Base-by-base conservation (phyloP, 768 basidiomycete species). In the Pisolithus microcarpus region DNA sequence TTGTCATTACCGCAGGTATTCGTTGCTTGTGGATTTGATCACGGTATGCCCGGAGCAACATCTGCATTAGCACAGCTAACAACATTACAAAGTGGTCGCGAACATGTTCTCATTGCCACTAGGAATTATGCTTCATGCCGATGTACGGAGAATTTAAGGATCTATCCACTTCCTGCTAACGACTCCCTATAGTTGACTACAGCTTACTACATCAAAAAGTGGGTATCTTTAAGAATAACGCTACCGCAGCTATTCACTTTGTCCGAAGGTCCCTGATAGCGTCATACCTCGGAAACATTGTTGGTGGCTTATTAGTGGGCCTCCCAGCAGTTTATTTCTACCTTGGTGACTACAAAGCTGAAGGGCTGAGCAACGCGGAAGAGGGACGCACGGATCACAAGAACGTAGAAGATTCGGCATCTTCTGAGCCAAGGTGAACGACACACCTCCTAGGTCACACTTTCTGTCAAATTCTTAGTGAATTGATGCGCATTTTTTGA, bases 81-180 rank as follows among this genome's bases (percentile, higher is more conserved):
- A 7, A 30, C 49, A 45, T 28, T 30, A 34, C 42, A 15, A 43
- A 84, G 83, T 85, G 9, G 68, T 85, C 24, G 85, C 85, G 18
- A 87, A 87, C 61, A 87, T 87, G 85, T 87, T 81, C 63, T 85
- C 79, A 4, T 67, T 87, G 7, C 83, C 84, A 0, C 63, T 87
- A 36, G 75, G 83, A 8, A 85, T 87, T 31, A 80, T 87, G 76
- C 80, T 86, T 58, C 76, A 80, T 21, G 81, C 83, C 24, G 65
- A 79, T 46, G 84, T 85, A 62, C 57, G 81, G 66, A 13, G 48
- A 40, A 5, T 38, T 21, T 4, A 16, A 15, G 26, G 15, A 26
- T 51, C n/a, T 18, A n/a, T 18, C 28, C 13, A 13, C 26, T 21
- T 42, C 16, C 34, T n/a, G 48, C 38, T 53, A 47, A 60, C 44